A percentile compares a stretch with the other conserved stretches of the same genome.
Evolutionary conservation across 139 green algal genomes (phyloP).

Genomic region (Yamagishiella unicocca): DNA sequence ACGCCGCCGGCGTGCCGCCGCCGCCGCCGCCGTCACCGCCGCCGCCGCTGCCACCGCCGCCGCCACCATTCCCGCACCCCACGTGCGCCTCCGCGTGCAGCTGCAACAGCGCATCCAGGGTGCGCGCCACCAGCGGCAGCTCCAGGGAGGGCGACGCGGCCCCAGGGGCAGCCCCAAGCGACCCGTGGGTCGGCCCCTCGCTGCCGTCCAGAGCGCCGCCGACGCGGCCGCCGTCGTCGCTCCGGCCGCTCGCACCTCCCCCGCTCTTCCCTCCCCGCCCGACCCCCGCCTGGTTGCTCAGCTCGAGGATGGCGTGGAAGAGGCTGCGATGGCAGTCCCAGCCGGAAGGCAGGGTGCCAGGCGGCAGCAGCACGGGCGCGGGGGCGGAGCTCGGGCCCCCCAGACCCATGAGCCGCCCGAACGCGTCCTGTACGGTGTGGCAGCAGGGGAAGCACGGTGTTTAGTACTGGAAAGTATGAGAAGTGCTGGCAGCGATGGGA

Average conservation of each 20-base stretch:
- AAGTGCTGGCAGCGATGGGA: no score
- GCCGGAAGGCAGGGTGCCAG: not conserved
- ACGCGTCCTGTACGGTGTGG: not conserved
- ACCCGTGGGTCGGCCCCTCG: not conserved
- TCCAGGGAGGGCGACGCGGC: slow-evolving; percentile 10
- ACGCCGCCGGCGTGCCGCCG: no score
- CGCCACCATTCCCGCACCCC: not conserved
- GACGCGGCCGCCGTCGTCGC: not conserved
- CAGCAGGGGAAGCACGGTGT: not conserved
- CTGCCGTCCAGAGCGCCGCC: not conserved
- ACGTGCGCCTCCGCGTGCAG: slow-evolving; percentile 17
- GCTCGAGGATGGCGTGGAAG: slow-evolving; percentile 8
- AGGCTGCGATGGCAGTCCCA: slow-evolving; percentile 36
- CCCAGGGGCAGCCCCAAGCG: not conserved
- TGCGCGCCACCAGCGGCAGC: slow-evolving; percentile 21
- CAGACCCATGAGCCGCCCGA: not conserved
- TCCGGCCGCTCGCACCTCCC: not conserved
- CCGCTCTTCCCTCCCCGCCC: no score
- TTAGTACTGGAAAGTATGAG: no score
- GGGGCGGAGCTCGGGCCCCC: not conserved
- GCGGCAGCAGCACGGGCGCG: slow-evolving; percentile 2
- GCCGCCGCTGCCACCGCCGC: not conserved
- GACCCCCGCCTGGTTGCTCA: not conserved
- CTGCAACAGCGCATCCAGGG: slow-evolving; percentile 35
- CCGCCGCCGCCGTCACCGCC: not conserved